These are phyloP conservation scores for Adansonia madagascariensis DNA, from an alignment of 441 rosid genomes.

Conservation along the genomic window DNA sequence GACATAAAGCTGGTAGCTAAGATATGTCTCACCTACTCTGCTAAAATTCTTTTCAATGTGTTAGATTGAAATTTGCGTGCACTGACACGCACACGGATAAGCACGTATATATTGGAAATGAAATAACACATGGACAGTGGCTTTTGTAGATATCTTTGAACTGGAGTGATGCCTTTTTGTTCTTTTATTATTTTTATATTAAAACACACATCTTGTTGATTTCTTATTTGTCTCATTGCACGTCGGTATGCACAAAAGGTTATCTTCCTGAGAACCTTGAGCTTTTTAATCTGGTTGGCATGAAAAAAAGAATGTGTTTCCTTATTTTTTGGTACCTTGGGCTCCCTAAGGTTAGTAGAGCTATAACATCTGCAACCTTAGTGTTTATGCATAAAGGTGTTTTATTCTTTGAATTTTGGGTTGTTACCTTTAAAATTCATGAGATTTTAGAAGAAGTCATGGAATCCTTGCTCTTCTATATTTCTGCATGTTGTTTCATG, in stretches of 20 bases:
- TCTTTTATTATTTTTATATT: neutral
- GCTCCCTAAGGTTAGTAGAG: neutral
- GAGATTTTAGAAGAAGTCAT: neutral
- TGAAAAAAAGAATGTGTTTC: neutral
- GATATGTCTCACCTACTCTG: slow-evolving; percentile 11
- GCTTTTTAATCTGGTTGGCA: neutral
- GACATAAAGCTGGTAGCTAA: slow-evolving; percentile 1
- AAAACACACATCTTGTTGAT: neutral
- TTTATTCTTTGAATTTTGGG: neutral
- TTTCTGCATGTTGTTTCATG: neutral
- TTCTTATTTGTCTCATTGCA: neutral
- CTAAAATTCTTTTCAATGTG: neutral
- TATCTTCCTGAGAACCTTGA: neutral
- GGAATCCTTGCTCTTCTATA: slow-evolving; percentile 4
- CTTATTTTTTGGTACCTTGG: neutral
- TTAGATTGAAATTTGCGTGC: neutral
- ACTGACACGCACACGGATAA: no score
- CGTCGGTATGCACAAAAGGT: neutral
- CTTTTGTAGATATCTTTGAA: neutral
- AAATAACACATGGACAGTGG: neutral
- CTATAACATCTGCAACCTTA: neutral
- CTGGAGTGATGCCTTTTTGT: neutral
- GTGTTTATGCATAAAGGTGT: neutral
- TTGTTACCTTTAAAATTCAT: neutral
- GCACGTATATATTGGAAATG: neutral